Evolutionary conservation across 2,329 filamentous ascomycete genomes (phyloP).

Genomic region (Pyricularia grisea): DNA sequence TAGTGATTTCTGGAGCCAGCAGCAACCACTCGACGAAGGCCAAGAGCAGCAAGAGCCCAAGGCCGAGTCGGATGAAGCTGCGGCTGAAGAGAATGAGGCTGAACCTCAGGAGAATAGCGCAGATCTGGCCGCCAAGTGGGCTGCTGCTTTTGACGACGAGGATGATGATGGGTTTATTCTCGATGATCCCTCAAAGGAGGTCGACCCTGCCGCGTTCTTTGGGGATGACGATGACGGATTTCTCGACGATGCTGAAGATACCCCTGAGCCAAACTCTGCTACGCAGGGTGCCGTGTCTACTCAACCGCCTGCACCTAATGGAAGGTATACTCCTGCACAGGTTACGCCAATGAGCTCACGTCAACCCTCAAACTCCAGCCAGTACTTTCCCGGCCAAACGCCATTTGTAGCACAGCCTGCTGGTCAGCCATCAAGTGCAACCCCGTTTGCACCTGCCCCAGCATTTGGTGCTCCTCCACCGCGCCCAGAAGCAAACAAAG

Average conservation of each 20-base stretch:
- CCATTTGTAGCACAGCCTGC: neutral
- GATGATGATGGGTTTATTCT: constrained; percentile 55
- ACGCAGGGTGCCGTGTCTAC: neutral
- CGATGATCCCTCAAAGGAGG: constrained; percentile 42
- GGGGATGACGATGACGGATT: constrained; percentile 82
- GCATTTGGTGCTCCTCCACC: constrained; percentile 9
- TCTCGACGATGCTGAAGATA: constrained; percentile 56
- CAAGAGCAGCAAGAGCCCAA: neutral
- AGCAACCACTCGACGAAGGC: neutral
- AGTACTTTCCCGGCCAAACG: neutral
- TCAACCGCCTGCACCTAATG: constrained; percentile 7
- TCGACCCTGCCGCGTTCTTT: constrained; percentile 59
- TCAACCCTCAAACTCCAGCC: neutral
- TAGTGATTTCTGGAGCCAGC: constrained; percentile 6
- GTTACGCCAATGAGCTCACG: neutral
- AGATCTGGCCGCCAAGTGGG: constrained; percentile 74
- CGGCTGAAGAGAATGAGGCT: constrained; percentile 11
- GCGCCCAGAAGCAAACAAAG: constrained; percentile 41
- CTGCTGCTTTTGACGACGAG: constrained; percentile 70
- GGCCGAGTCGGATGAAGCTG: constrained; percentile 13
- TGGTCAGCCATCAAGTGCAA: neutral
- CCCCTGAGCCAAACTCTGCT: neutral
- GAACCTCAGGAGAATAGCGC: constrained; percentile 27
- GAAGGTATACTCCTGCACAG: constrained; percentile 1
- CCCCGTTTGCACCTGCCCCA: constrained; percentile 5